Evolutionary conservation across 2,329 filamentous ascomycete species (phyloP).

Genomic region (Elsinoe australis): DNA sequence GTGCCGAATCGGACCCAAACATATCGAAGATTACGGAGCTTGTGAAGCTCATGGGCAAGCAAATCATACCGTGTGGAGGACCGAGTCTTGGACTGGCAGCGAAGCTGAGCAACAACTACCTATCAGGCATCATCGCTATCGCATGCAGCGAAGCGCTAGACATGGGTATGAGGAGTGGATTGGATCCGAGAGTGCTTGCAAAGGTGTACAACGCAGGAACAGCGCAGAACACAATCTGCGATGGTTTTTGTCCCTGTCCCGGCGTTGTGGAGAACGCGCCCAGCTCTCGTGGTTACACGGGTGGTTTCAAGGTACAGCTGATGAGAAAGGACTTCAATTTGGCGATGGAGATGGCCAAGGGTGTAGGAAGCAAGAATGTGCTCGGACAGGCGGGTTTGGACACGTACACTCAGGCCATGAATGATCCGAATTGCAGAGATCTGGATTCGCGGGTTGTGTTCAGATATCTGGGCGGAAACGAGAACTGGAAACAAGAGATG

Average conservation of each 20-base stretch:
- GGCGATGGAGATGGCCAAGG: constrained; percentile 48
- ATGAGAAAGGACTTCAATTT: constrained; percentile 54
- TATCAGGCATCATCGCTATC: constrained; percentile 52
- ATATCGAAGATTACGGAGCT: constrained; percentile 38
- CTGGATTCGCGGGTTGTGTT: constrained; percentile 53
- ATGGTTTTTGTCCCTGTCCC: constrained; percentile 46
- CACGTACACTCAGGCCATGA: constrained; percentile 46
- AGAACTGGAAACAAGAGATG: constrained; percentile 40
- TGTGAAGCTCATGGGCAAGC: constrained; percentile 46
- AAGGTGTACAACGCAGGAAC: constrained; percentile 47
- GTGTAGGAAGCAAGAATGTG: constrained; percentile 44
- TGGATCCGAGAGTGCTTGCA: constrained; percentile 48
- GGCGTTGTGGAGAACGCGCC: constrained; percentile 44
- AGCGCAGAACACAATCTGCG: constrained; percentile 46
- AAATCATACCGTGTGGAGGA: constrained; percentile 50
- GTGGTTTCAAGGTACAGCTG: constrained; percentile 52
- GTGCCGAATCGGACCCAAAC: constrained; percentile 39
- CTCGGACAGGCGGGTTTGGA: constrained; percentile 45
- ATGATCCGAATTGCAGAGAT: constrained; percentile 45
- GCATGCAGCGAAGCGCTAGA: constrained; percentile 53
- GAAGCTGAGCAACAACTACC: constrained; percentile 56
- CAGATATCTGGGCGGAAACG: constrained; percentile 47
- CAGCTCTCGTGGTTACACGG: constrained; percentile 42
- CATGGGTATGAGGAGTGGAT: constrained; percentile 51
- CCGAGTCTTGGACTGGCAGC: constrained; percentile 50